A percentile compares a stretch with the other conserved stretches of the same genome.
Conservation (phyloP, 805 yeast species). For the Candida nanaspora region DNA sequence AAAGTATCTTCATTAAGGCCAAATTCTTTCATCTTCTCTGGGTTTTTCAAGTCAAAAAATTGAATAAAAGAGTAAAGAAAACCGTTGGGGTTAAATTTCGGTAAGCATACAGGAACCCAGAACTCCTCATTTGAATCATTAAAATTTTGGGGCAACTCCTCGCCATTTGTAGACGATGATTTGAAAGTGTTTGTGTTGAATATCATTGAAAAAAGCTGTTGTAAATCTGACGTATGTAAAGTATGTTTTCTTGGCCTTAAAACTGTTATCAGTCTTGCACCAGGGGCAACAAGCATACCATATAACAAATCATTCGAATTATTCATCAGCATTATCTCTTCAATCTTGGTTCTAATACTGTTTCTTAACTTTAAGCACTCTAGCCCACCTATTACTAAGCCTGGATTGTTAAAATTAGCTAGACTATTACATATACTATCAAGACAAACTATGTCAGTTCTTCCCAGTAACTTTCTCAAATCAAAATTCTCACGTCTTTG, state of each 20-base stretch:
- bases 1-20: constrained; percentile 17
- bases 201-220: constrained; percentile 64
- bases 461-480: constrained; percentile 64
- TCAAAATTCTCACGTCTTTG: constrained; percentile 73
- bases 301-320: constrained; percentile 57
- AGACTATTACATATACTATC: constrained; percentile 54
- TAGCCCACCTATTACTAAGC: constrained; percentile 56
- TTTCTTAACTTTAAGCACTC: constrained; percentile 56
- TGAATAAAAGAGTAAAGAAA: constrained; percentile 78
- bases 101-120: constrained; percentile 92
- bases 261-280: constrained; percentile 58
- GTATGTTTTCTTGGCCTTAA: constrained; percentile 74
- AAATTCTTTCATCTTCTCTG: constrained; percentile 21
- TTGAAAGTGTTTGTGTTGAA: constrained; percentile 48
- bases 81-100: constrained; percentile 83
- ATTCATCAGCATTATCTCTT: constrained; percentile 42
- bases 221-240: constrained; percentile 75
- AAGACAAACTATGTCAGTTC: constrained; percentile 66
- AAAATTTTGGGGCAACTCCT: constrained; percentile 7
- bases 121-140: constrained; percentile 52
- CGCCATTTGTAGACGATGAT: constrained; percentile 26
- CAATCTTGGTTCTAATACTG: constrained; percentile 49
- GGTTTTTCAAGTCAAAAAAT: constrained; percentile 36
- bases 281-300: constrained; percentile 61
- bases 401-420: constrained; percentile 44